Conservation (phyloP, 345 rosid genomes). For the Pelargonium nanum region DNA sequence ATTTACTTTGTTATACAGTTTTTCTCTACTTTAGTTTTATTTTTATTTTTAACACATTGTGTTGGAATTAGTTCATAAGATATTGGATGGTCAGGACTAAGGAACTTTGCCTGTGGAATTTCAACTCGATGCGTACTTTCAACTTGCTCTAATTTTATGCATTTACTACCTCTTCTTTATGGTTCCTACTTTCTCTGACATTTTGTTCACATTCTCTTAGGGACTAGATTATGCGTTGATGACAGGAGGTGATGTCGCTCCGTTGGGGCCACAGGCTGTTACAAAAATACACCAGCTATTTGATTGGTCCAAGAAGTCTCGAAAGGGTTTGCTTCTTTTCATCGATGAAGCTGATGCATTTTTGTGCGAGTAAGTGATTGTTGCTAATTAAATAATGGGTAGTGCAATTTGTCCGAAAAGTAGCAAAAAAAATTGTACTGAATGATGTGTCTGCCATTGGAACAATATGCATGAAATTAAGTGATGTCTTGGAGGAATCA, state of each 20-base stretch:
- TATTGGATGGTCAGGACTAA: neutral
- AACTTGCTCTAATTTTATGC: neutral
- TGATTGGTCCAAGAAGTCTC: constrained; percentile 93
- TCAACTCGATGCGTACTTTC: neutral
- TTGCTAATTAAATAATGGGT: neutral
- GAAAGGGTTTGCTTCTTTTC: constrained; percentile 74
- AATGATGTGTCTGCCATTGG: too few relatives aligned
- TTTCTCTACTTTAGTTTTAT: too few relatives aligned
- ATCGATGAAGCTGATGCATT: constrained; percentile 99
- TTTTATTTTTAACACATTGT: too few relatives aligned
- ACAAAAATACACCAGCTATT: constrained; percentile 94
- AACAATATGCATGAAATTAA: too few relatives aligned
- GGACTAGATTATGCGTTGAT: constrained; percentile 97
- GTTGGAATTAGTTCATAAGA: too few relatives aligned
- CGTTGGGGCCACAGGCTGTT: constrained; percentile 95
- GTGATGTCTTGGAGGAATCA: too few relatives aligned
- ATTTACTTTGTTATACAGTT: neutral
- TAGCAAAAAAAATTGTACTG: too few relatives aligned
- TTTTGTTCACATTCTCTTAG: constrained; percentile 28
- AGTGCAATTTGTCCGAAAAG: too few relatives aligned
- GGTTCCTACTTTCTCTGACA: constrained; percentile 6
- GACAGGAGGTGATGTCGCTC: constrained; percentile 99
- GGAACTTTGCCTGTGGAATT: neutral
- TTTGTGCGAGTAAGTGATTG: constrained; percentile 79
- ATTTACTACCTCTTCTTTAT: neutral